These are phyloP conservation scores for Aspergillus brunneoviolaceus DNA, from an alignment of 2,329 filamentous ascomycete species.

Conservation along the genomic window DNA sequence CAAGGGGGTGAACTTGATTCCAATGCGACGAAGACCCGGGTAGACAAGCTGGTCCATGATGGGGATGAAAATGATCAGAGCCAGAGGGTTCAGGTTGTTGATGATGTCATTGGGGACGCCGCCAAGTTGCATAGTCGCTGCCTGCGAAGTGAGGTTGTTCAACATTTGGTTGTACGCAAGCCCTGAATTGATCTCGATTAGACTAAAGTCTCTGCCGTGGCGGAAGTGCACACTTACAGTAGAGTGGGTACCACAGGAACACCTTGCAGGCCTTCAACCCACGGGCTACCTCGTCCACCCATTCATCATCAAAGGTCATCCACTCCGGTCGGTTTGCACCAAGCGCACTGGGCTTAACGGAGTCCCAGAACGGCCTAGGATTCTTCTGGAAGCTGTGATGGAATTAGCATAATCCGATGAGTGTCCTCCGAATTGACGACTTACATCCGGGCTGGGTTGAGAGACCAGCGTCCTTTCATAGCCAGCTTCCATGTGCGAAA, in stretches of 20 bases:
- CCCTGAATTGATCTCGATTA: constrained; percentile 20
- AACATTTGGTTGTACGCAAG: constrained; percentile 56
- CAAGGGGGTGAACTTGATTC: constrained; percentile 54
- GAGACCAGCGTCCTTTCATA: constrained; percentile 62
- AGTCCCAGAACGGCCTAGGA: constrained; percentile 24
- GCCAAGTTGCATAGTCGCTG: constrained; percentile 53
- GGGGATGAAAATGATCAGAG: constrained; percentile 56
- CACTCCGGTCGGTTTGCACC: constrained; percentile 27
- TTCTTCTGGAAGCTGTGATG: constrained; percentile 18
- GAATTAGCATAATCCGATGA: not conserved
- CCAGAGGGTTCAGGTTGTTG: constrained; percentile 55
- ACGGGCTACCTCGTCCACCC: constrained; percentile 75
- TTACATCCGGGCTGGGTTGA: constrained; percentile 61
- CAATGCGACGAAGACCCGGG: constrained; percentile 48
- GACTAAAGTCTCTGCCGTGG: not conserved
- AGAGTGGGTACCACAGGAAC: constrained; percentile 61
- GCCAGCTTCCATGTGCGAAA: constrained; percentile 60
- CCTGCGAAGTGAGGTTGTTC: constrained; percentile 57
- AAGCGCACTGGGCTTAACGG: constrained; percentile 34
- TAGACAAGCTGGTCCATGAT: constrained; percentile 55
- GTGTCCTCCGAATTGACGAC: constrained; percentile 3
- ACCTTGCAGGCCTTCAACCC: constrained; percentile 69
- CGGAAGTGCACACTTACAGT: constrained; percentile 31
- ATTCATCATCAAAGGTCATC: constrained; percentile 80
- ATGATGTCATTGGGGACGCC: constrained; percentile 58